Conservation (phyloP, 495 filamentous ascomycete genomes). For the Penicillium ucsense region DNA sequence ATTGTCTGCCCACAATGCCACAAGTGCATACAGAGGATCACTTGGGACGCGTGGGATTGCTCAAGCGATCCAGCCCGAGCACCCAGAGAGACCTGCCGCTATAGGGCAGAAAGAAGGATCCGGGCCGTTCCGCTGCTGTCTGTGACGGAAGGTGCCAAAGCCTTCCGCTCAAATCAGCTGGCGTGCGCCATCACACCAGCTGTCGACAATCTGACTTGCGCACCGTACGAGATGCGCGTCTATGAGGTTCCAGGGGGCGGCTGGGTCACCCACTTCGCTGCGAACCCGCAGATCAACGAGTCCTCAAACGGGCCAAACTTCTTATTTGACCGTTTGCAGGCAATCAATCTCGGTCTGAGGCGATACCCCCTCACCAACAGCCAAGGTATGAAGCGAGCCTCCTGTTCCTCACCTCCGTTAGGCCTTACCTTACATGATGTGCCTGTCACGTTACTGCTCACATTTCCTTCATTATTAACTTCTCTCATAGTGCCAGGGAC, state of each 20-base stretch:
- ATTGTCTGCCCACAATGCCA: conserved; percentile 66
- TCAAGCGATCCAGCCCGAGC: neutral
- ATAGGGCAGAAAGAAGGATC: conserved; percentile 25
- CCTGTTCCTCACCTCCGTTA: too few relatives aligned
- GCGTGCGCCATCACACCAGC: conserved; percentile 21
- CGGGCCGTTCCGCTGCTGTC: conserved; percentile 8
- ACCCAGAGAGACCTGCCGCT: conserved; percentile 15
- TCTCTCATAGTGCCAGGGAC: conserved; percentile 19
- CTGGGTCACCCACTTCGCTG: conserved; percentile 51
- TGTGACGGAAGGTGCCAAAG: neutral
- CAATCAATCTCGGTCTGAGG: conserved; percentile 45
- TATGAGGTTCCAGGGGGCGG: conserved; percentile 40
- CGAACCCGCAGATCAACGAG: conserved; percentile 41
- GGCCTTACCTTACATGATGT: neutral
- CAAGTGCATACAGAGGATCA: conserved; percentile 49
- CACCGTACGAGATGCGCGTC: conserved; percentile 17
- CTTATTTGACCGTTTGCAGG: conserved; percentile 54
- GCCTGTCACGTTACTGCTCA: neutral
- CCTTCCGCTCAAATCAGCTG: neutral
- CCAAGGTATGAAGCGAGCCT: conserved; percentile 22
- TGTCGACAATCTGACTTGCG: conserved; percentile 9
- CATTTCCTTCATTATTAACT: neutral
- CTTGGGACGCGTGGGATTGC: conserved; percentile 61
- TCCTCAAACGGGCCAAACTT: conserved; percentile 49
- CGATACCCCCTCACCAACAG: conserved; percentile 39